Percentiles rank a stretch among this genome's conserved stretches.
Conservation (phyloP, 352 stramenopile species). For the Globisporangium abappressorium region DNA sequence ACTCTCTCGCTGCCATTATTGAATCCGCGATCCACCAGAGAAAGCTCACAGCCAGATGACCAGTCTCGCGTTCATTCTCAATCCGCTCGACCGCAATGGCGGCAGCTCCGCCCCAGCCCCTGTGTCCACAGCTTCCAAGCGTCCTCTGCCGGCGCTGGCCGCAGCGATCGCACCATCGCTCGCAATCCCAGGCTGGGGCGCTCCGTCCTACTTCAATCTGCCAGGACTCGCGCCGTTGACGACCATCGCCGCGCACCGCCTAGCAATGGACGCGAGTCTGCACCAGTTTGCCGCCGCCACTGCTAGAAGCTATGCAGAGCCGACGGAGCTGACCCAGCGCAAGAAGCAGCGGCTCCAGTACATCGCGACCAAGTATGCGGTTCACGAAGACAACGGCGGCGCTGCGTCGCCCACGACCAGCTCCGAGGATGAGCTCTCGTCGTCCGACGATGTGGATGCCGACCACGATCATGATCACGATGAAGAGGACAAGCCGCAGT, state of each 20-base stretch:
- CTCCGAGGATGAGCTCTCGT: constrained; percentile 13
- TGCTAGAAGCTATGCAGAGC: background rate
- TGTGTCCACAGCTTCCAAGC: background rate
- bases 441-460: constrained; percentile 18
- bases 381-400: constrained; percentile 23
- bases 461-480: constrained; percentile 18
- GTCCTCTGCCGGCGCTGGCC: constrained; percentile 8
- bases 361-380: background rate
- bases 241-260: constrained; percentile 9
- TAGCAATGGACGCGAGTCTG: background rate
- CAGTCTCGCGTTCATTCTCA: constrained; percentile 24
- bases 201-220: background rate
- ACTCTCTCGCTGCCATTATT: background rate
- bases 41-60: background rate
- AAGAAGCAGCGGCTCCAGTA: constrained; percentile 6
- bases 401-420: constrained; percentile 13
- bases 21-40: background rate
- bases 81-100: constrained; percentile 15
- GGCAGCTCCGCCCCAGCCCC: background rate
- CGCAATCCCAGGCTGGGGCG: background rate
- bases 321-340: background rate
- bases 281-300: background rate
- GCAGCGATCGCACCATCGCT: constrained; percentile 9
- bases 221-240: constrained; percentile 4
- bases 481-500: constrained; percentile 10